Base-by-base conservation (phyloP, 345 rosid species). In the Populus tremula region DNA sequence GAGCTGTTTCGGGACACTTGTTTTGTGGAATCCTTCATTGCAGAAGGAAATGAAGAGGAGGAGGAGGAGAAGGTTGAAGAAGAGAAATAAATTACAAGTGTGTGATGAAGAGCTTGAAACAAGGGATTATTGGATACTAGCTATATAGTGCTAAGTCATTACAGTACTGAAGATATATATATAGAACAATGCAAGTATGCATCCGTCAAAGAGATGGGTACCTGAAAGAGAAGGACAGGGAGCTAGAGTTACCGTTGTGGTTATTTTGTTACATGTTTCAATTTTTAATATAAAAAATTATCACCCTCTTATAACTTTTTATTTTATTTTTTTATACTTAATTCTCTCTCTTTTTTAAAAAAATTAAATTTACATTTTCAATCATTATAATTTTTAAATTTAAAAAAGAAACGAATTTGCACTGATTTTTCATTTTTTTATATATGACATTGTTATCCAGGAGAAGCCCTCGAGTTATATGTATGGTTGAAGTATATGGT, bases 11-110 rank as follows among this genome's bases (percentile, higher is more conserved):
- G 47, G 23, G 79, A 47, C 73, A 61, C 50, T 38, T 38, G 61
- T 59, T 67, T 64, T 17, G 33, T 20, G 18, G 69, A 36, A 7
- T 50, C 65, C 29, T 59, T 53, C 18, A 29, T 18, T 1, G 70
- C 6, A 21, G 76, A 53, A 18, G 74, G 56, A 29, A 54, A 74
- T 8, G 84, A 70, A 20, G 81, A 54, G 5, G 81, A 76, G n/a
- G 76, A 43, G 16, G 73, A 56, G 13, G 79, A 9, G 31, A 47
- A 33, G 36, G 36, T 5, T 47, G 80, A 6, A 47, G 84, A 50
- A 39, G 70, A 43, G 25, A 14, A 12, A 25, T 21, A 43, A 14
- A 27, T 2, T 9, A 25, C 5, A 2, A 4, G 33, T 17, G 33
- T 27, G 74, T 5, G n/a, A 4, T 49, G 47, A 38, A 50, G 62